Percentiles rank a stretch among this genome's conserved stretches.
Conservation (phyloP, 2,329 filamentous ascomycete species). For the Dendryphion nanum region DNA sequence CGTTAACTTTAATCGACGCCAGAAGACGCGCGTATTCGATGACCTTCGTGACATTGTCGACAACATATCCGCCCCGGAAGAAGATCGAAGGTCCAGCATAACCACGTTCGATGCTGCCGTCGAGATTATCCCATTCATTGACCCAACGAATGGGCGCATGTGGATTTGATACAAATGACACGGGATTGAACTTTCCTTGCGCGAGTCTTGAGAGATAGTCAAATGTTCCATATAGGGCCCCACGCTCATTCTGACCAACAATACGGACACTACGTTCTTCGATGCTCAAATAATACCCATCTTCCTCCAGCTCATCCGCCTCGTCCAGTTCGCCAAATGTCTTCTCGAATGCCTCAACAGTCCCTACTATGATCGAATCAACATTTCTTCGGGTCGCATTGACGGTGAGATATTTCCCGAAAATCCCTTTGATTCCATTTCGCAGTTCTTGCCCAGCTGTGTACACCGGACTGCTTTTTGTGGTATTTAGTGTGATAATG, state of each 20-base stretch:
- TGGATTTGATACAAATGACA: conserved; percentile 54
- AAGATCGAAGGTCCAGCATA: conserved; percentile 69
- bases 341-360: conserved; percentile 44
- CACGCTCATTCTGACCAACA: conserved; percentile 64
- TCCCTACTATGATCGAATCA: conserved; percentile 50
- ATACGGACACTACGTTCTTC: conserved; percentile 53
- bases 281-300: conserved; percentile 62
- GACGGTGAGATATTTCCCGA: conserved; percentile 49
- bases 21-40: conserved; percentile 64
- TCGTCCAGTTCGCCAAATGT: conserved; percentile 34
- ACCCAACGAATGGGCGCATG: conserved; percentile 65
- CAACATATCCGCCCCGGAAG: conserved; percentile 57
- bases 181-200: conserved; percentile 43
- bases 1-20: conserved; percentile 66
- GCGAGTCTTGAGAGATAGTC: not conserved
- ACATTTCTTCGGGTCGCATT: conserved; percentile 17
- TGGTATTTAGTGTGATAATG: conserved; percentile 56
- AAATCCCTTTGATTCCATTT: conserved; percentile 57
- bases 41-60: conserved; percentile 60
- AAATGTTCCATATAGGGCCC: conserved; percentile 57
- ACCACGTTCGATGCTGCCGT: conserved; percentile 66
- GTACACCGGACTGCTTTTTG: conserved; percentile 55
- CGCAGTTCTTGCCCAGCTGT: conserved; percentile 60
- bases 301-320: conserved; percentile 47
- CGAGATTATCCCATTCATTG: conserved; percentile 73